These are phyloP conservation scores for Trametes coccinea DNA, from an alignment of 768 basidiomycete species.

Conservation along the genomic window DNA sequence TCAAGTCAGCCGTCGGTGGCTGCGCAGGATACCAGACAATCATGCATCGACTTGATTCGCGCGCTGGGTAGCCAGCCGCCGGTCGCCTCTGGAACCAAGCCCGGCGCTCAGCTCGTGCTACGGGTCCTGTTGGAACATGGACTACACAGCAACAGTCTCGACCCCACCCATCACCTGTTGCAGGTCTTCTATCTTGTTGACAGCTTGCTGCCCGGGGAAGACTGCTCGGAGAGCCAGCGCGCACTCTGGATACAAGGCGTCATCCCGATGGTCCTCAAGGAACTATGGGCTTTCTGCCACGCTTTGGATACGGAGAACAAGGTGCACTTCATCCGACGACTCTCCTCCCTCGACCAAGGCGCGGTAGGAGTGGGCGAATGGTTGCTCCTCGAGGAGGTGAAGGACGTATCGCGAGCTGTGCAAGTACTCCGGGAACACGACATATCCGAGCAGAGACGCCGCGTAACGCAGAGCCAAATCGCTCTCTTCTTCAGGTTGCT, in stretches of 20 bases:
- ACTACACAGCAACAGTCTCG: slow-evolving; percentile 39
- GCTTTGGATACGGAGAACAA: slow-evolving; percentile 58
- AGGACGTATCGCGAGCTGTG: slow-evolving; percentile 45
- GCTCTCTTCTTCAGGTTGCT: slow-evolving; percentile 52
- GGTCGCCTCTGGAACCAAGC: slow-evolving; percentile 37
- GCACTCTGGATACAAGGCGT: slow-evolving; percentile 53
- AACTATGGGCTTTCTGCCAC: slow-evolving; percentile 56
- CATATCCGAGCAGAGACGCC: slow-evolving; percentile 36
- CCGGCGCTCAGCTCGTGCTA: slow-evolving; percentile 53
- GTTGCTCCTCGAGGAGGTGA: slow-evolving; percentile 65
- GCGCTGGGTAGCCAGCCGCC: slow-evolving; percentile 39
- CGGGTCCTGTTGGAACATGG: slow-evolving; percentile 56
- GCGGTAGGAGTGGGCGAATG: slow-evolving; percentile 64
- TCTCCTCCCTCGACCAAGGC: slow-evolving; percentile 59
- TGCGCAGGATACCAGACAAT: slow-evolving; percentile 46
- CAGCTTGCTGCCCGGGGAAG: slow-evolving; percentile 48
- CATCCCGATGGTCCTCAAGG: slow-evolving; percentile 56
- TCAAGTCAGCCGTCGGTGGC: slow-evolving; percentile 41
- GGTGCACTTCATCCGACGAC: slow-evolving; percentile 51
- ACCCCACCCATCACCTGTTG: slow-evolving; percentile 57
- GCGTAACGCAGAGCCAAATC: slow-evolving; percentile 49
- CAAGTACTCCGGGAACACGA: slow-evolving; percentile 35
- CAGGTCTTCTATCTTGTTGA: slow-evolving; percentile 61
- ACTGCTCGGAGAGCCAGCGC: slow-evolving; percentile 34
- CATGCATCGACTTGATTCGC: slow-evolving; percentile 53